These are phyloP conservation scores for Acrocalymma vagum DNA, from an alignment of 2,329 filamentous ascomycete species.

Conservation along the genomic window DNA sequence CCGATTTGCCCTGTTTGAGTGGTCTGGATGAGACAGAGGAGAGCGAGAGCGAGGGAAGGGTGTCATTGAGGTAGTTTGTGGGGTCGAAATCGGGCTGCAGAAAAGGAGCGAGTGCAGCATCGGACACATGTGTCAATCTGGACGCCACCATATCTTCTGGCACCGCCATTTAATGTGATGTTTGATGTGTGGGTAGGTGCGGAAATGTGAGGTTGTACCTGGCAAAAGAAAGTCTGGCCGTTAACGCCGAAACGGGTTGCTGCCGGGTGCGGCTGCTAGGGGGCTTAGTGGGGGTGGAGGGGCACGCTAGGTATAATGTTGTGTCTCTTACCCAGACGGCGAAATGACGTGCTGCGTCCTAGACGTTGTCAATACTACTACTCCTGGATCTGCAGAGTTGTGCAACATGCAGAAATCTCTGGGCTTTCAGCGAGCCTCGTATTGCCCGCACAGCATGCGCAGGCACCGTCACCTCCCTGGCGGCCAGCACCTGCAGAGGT, in stretches of 20 bases:
- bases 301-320: too few species aligned
- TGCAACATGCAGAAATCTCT: too few species aligned
- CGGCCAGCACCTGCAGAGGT: not conserved
- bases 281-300: too few species aligned
- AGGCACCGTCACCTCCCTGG: too few species aligned
- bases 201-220: not conserved
- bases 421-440: too few species aligned
- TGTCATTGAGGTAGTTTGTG: conserved; percentile 83
- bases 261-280: not conserved
- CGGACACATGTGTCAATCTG: conserved; percentile 67
- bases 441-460: too few species aligned
- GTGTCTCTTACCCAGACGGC: too few species aligned
- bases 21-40: conserved; percentile 53
- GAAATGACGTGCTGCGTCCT: too few species aligned
- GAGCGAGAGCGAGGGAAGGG: conserved; percentile 72
- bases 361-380: too few species aligned
- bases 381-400: too few species aligned
- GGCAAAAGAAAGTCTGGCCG: not conserved
- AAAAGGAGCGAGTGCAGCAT: conserved; percentile 78
- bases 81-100: conserved; percentile 80
- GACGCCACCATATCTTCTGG: conserved; percentile 26
- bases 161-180: conserved; percentile 44
- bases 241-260: not conserved
- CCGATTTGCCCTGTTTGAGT: conserved; percentile 50
- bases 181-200: not conserved